Conservation (phyloP, 257 asterid genomes). For the Voacanga thouarsii region DNA sequence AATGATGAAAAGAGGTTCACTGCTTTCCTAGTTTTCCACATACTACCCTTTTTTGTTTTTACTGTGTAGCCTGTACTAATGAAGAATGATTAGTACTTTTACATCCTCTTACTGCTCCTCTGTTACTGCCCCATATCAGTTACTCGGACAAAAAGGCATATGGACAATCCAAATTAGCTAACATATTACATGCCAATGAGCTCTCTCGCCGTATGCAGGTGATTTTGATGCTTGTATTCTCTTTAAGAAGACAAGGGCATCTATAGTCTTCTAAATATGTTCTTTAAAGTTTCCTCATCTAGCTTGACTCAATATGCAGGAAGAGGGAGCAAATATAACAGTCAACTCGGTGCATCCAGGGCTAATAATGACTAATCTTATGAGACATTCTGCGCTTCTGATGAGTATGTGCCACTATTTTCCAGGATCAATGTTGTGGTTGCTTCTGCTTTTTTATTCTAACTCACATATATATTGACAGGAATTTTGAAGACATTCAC, state of each 20-base stretch:
- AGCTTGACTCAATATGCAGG: constrained; percentile 35
- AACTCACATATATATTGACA: constrained; percentile 24
- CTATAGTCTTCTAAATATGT: neutral
- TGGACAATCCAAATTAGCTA: constrained; percentile 88
- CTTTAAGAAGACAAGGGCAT: neutral
- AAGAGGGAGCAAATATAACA: constrained; percentile 78
- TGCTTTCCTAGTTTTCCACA: neutral
- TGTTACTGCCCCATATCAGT: constrained; percentile 30
- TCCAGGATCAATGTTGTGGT: neutral
- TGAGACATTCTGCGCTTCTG: constrained; percentile 47
- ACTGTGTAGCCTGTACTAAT: neutral
- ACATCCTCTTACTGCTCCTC: neutral
- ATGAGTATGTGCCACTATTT: constrained; percentile 39
- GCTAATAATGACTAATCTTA: constrained; percentile 74
- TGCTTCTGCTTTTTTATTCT: neutral
- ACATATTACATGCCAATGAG: constrained; percentile 72
- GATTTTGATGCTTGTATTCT: neutral
- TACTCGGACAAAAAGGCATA: constrained; percentile 79
- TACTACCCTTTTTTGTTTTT: neutral
- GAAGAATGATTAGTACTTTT: neutral
- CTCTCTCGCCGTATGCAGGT: constrained; percentile 74
- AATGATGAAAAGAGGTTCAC: constrained; percentile 54
- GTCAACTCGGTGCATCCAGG: constrained; percentile 94
- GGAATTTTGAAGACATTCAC: constrained; percentile 49
- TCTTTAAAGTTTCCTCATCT: neutral